Evolutionary conservation across 768 basidiomycete species (phyloP), one percentile per base, ranked within the genome.

Genomic region (Pleurotus salmoneostramineus): DNA sequence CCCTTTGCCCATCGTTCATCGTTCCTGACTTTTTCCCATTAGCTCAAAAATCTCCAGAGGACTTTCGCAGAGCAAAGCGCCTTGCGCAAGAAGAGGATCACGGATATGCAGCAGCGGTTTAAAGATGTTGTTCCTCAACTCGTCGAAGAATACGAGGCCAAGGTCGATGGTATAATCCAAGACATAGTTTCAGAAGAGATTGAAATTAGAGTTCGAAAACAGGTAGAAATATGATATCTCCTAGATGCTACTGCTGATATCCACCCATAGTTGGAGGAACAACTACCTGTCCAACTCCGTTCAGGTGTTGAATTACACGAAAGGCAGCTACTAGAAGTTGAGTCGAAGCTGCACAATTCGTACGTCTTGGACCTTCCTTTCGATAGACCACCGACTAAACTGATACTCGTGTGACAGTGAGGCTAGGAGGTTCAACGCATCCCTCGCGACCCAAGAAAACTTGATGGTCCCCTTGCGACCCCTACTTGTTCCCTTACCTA

Each of bases 401-500:
- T 7, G 44, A n/a, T 45, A 62, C 27, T 46, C 57, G 21, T 27
- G 21, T 27, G 21, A 27, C 43, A 82, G 80, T 4, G 78, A 84
- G 66, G 78, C 80, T 8, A 73, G 80, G 34, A 72, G 75, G 45
- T 69, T 73, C 58, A 78, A 79, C 65, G 64, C 71, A 8, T 67
- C 70, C 17, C 64, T 82, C 61, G 60, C 72, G 57, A 66, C 72
- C 4, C 67, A 71, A 50, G 36, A 55, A 43, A 68, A 73, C 21
- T 69, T 74, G 44, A 63, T 68, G n/a, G 77, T 74, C 14, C 77
- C 77, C 8, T 69, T 83, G 32, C 73, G 77, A 17, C 80, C 81
- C 14, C 76, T 84, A 3, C 68, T 84, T 12, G 77, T 81, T 0
- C 82, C 83, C 1, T 68, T 79, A 15, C 77, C 77, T 1, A 78